These are phyloP conservation scores for Guadua angustifolia DNA, from an alignment of 176 grass and related monocot species.

Conservation along the genomic window DNA sequence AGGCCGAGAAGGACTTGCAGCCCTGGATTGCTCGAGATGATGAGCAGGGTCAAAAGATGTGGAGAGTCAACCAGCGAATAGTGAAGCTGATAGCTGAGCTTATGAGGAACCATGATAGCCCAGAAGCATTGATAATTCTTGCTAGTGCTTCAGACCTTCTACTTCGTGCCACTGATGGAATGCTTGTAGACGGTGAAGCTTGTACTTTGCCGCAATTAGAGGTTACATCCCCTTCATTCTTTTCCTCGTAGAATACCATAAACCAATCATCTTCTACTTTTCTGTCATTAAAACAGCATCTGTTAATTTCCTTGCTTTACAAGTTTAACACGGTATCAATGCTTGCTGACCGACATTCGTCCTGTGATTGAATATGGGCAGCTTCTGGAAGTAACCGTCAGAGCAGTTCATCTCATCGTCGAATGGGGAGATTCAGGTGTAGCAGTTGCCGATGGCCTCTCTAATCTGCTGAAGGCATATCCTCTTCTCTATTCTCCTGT, in stretches of 20 bases:
- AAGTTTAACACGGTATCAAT: constrained; percentile 1
- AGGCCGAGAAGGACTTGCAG: constrained; percentile 95
- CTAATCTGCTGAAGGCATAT: constrained; percentile 86
- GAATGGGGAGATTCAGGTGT: constrained; percentile 87
- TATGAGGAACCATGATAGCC: constrained; percentile 95
- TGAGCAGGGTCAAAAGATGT: constrained; percentile 93
- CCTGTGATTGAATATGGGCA: constrained; percentile 40
- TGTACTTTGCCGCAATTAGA: constrained; percentile 97
- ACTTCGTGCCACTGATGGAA: constrained; percentile 96
- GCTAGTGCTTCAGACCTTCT: constrained; percentile 88
- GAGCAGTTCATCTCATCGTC: constrained; percentile 87
- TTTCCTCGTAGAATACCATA: constrained; percentile 1
- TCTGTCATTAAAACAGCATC: neutral
- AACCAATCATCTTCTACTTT: neutral
- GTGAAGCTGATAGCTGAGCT: constrained; percentile 95
- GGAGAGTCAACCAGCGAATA: constrained; percentile 96
- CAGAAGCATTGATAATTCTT: constrained; percentile 87
- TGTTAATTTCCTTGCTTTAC: neutral
- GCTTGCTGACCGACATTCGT: constrained; percentile 13
- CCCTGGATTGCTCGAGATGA: constrained; percentile 97
- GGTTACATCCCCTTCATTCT: constrained; percentile 53
- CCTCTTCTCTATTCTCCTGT: constrained; percentile 4
- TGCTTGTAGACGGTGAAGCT: constrained; percentile 96
- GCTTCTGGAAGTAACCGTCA: constrained; percentile 92
- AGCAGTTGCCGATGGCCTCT: constrained; percentile 89